phyloP scores from a whole-genome alignment of 345 rosid genomes.

The Lepidium africanum region DNA sequence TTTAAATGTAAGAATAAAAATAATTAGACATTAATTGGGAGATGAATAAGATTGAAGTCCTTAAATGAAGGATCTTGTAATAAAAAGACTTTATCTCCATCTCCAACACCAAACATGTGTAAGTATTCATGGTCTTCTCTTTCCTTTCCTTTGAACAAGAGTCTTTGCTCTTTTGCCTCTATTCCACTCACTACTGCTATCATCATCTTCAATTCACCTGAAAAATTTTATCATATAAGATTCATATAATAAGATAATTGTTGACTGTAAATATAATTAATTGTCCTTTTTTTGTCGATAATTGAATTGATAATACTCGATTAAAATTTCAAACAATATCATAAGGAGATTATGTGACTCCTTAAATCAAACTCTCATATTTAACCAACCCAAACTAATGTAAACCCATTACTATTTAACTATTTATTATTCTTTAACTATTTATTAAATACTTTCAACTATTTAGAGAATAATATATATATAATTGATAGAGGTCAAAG shows the following conservation, averaged over 20 bases:
- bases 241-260: background rate
- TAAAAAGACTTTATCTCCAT: slow-evolving; percentile 71
- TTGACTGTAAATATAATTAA: background rate
- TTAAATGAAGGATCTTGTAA: slow-evolving; percentile 82
- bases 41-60: slow-evolving; percentile 57
- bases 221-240: background rate
- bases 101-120: slow-evolving; percentile 92
- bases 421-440: too few species aligned
- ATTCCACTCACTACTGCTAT: slow-evolving; percentile 57
- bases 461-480: background rate
- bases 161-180: slow-evolving; percentile 76
- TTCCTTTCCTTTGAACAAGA: slow-evolving; percentile 85
- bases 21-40: slow-evolving; percentile 21
- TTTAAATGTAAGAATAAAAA: background rate
- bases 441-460: background rate
- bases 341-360: too few species aligned
- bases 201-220: slow-evolving; percentile 78
- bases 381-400: too few species aligned
- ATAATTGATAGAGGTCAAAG: background rate
- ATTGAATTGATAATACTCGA: too few species aligned
- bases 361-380: too few species aligned
- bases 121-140: slow-evolving; percentile 68
- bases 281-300: background rate
- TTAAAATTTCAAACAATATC: too few species aligned
- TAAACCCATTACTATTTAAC: too few species aligned